phyloP scores from a whole-genome alignment of 345 rosid genomes.

The Eucalyptus erythrocorys region DNA sequence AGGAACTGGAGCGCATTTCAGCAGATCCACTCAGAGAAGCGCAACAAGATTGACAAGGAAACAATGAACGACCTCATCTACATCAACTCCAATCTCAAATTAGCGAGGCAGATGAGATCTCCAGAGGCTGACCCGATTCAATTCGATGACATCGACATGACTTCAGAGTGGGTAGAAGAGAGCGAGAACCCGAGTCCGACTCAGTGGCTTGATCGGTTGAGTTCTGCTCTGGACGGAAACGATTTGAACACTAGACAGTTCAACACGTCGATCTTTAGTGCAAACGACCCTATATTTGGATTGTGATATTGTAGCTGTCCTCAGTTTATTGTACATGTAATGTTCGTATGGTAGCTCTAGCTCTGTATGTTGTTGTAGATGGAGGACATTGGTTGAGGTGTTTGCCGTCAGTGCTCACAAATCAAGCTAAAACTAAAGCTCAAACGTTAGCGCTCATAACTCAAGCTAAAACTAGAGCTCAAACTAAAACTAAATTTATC shows the following conservation, averaged over 20 bases:
- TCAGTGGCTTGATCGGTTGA: slow-evolving; percentile 86
- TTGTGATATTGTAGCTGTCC: slow-evolving; percentile 16
- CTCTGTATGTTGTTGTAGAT: background rate
- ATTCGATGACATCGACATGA: slow-evolving; percentile 76
- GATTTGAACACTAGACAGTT: slow-evolving; percentile 82
- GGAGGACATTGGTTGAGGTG: background rate
- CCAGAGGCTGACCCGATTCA: slow-evolving; percentile 52
- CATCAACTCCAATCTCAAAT: slow-evolving; percentile 66
- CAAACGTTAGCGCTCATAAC: too few relatives aligned
- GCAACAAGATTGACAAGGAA: slow-evolving; percentile 81
- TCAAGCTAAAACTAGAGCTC: too few relatives aligned
- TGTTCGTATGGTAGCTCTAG: background rate
- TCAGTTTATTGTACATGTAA: background rate
- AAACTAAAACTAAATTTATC: too few relatives aligned
- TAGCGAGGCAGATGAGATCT: slow-evolving; percentile 44
- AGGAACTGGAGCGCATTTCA: slow-evolving; percentile 69
- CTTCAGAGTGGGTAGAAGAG: slow-evolving; percentile 94
- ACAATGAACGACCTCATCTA: slow-evolving; percentile 47
- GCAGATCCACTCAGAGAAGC: slow-evolving; percentile 78
- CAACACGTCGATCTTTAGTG: slow-evolving; percentile 45
- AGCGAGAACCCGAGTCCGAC: slow-evolving; percentile 55
- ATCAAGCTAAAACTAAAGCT: background rate
- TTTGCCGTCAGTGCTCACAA: background rate
- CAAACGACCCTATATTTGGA: slow-evolving; percentile 55
- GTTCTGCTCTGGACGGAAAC: slow-evolving; percentile 61